Evolutionary conservation across 306 rosid genomes (phyloP).

Genomic region (Neltuma alba): DNA sequence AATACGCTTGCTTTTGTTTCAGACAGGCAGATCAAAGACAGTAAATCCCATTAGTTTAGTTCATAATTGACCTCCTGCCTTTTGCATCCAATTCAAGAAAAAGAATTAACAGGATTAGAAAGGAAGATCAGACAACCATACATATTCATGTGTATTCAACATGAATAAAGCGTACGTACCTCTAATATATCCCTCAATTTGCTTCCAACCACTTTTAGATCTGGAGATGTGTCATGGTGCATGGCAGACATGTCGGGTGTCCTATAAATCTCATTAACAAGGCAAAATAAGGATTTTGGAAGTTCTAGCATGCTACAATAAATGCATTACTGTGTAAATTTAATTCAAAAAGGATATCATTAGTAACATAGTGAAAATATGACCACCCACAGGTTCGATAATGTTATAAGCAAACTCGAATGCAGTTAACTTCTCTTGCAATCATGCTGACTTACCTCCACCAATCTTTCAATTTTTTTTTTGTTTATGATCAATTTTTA

Average conservation of each 20-base stretch:
- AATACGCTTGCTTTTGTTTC: constrained; percentile 3
- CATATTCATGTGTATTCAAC: not conserved
- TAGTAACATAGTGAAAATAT: constrained; percentile 10
- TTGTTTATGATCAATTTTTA: too few species aligned
- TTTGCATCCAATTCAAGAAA: constrained; percentile 14
- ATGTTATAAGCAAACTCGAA: not conserved
- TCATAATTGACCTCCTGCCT: not conserved
- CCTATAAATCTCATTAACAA: constrained; percentile 50
- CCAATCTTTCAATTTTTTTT: too few species aligned
- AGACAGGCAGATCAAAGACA: constrained; percentile 11
- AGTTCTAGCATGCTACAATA: constrained; percentile 2
- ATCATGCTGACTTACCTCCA: not conserved
- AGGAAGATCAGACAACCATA: not conserved
- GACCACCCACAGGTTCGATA: not conserved
- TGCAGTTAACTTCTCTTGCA: not conserved
- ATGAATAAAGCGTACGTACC: constrained; percentile 41
- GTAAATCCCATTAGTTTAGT: not conserved
- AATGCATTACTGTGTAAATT: constrained; percentile 2
- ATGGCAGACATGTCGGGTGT: constrained; percentile 92
- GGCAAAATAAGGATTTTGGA: constrained; percentile 32
- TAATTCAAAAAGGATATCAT: constrained; percentile 16
- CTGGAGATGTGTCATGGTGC: constrained; percentile 86
- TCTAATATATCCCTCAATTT: constrained; percentile 76
- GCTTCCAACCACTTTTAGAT: constrained; percentile 72
- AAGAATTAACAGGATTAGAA: constrained; percentile 11